These are phyloP conservation scores for Cryptosporidium sp. DNA, from an alignment of 169 alveolate genomes.

Conservation along the genomic window DNA sequence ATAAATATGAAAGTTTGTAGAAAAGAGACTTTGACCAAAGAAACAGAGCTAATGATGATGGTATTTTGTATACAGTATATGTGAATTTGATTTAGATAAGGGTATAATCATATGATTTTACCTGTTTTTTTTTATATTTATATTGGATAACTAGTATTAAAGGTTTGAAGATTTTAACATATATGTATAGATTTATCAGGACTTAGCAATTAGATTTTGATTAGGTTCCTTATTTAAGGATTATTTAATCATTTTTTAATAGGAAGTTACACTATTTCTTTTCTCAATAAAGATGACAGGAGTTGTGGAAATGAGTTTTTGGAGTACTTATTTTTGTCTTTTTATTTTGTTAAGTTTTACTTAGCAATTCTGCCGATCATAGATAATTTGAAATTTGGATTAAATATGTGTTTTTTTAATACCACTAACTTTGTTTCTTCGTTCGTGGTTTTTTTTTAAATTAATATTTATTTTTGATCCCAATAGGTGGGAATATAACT, in stretches of 20 bases:
- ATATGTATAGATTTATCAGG: conserved; percentile 11
- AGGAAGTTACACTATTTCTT: no score
- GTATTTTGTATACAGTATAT: conserved; percentile 22
- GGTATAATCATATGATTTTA: not conserved
- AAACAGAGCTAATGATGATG: conserved; percentile 43
- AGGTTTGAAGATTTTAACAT: not conserved
- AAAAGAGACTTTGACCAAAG: not conserved
- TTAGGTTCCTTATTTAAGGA: not conserved
- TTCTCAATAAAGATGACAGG: no score
- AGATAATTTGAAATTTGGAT: no score
- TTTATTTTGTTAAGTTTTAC: no score
- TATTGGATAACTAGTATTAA: not conserved
- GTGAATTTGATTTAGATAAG: not conserved
- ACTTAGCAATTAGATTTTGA: conserved; percentile 6
- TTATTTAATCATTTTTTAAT: not conserved
- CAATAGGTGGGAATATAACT: no score
- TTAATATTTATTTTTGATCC: no score
- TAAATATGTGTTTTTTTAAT: no score
- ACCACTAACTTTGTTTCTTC: no score
- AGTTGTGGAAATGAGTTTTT: not conserved
- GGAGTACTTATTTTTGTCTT: no score
- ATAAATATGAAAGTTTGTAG: not conserved
- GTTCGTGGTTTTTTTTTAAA: no score
- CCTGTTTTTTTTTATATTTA: not conserved
- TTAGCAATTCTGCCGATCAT: no score